Percentiles rank a stretch among this genome's conserved stretches.
Conservation (phyloP, 768 basidiomycete species). For the Xerocomellus dryophilus region DNA sequence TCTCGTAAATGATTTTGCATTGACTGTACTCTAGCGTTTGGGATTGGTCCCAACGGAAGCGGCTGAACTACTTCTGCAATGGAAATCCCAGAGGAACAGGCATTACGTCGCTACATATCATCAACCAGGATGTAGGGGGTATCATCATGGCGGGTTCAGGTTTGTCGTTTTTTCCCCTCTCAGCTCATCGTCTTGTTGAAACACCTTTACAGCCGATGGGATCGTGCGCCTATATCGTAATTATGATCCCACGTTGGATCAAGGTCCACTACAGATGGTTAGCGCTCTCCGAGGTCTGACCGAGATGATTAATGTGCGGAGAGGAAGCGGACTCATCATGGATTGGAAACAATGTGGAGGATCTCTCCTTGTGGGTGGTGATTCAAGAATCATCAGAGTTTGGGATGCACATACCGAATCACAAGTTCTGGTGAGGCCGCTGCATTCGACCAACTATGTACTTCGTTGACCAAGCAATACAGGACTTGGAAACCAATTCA, state of each 20-base stretch:
- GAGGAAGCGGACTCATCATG: slow-evolving; percentile 79
- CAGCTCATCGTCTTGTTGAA: not conserved
- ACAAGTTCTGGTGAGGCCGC: slow-evolving; percentile 57
- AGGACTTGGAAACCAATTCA: slow-evolving; percentile 89
- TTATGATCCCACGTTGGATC: slow-evolving; percentile 72
- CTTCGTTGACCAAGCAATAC: slow-evolving; percentile 2
- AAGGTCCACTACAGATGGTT: slow-evolving; percentile 83
- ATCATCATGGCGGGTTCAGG: slow-evolving; percentile 86
- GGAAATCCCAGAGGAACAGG: slow-evolving; percentile 79
- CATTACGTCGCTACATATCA: slow-evolving; percentile 85
- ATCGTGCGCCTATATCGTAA: slow-evolving; percentile 89
- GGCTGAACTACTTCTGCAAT: slow-evolving; percentile 82
- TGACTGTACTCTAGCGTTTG: slow-evolving; percentile 60
- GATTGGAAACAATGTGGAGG: slow-evolving; percentile 94
- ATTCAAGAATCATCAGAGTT: slow-evolving; percentile 80
- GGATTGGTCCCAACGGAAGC: slow-evolving; percentile 86
- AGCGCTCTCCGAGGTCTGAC: slow-evolving; percentile 88
- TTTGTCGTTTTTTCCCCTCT: slow-evolving; percentile 35
- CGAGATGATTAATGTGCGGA: slow-evolving; percentile 69
- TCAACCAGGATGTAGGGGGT: slow-evolving; percentile 94
- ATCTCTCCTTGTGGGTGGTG: slow-evolving; percentile 84
- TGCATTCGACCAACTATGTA: not conserved
- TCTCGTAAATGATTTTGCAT: not conserved
- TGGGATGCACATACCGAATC: slow-evolving; percentile 96
- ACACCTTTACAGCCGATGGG: slow-evolving; percentile 69